Evolutionary conservation across 2,329 filamentous ascomycete genomes (phyloP).

Genomic region (Sphaerulina populicola): DNA sequence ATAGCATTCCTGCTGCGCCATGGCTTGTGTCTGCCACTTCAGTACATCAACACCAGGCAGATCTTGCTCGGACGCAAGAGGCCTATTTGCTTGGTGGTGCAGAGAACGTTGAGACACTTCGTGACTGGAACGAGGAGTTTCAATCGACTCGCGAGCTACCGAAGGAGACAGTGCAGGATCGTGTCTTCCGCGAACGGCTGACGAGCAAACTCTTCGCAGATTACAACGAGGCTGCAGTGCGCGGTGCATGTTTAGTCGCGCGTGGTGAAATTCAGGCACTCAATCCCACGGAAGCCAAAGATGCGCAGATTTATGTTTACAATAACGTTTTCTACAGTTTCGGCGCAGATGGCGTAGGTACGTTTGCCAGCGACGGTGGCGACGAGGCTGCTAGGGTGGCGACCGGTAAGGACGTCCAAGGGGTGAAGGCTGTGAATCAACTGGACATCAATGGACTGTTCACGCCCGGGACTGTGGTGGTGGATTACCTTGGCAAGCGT

Average conservation of each 20-base stretch:
- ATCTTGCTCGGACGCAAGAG: constrained; percentile 86
- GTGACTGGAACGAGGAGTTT: constrained; percentile 99
- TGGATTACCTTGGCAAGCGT: constrained; percentile 94
- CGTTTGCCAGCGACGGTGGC: constrained; percentile 90
- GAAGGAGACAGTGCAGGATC: constrained; percentile 86
- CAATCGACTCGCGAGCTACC: constrained; percentile 93
- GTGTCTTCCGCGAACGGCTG: constrained; percentile 88
- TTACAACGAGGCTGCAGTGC: constrained; percentile 89
- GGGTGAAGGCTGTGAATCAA: constrained; percentile 92
- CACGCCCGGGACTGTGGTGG: constrained; percentile 89
- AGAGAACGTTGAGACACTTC: constrained; percentile 86
- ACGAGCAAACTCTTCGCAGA: constrained; percentile 95
- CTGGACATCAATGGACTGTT: constrained; percentile 91
- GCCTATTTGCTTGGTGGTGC: constrained; percentile 81
- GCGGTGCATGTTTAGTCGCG: constrained; percentile 84
- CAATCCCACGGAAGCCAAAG: constrained; percentile 84
- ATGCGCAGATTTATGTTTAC: constrained; percentile 98
- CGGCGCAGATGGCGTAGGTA: constrained; percentile 92
- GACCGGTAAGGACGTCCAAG: constrained; percentile 91
- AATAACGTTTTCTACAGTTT: constrained; percentile 99
- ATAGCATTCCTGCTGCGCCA: constrained; percentile 82
- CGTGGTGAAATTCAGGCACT: constrained; percentile 85
- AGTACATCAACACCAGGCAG: constrained; percentile 62
- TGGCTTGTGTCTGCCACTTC: constrained; percentile 73
- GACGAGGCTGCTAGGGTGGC: constrained; percentile 94